These are phyloP conservation scores for Herpetomonas samuelpessoai DNA, from an alignment of 208 protist species.

Conservation along the genomic window DNA sequence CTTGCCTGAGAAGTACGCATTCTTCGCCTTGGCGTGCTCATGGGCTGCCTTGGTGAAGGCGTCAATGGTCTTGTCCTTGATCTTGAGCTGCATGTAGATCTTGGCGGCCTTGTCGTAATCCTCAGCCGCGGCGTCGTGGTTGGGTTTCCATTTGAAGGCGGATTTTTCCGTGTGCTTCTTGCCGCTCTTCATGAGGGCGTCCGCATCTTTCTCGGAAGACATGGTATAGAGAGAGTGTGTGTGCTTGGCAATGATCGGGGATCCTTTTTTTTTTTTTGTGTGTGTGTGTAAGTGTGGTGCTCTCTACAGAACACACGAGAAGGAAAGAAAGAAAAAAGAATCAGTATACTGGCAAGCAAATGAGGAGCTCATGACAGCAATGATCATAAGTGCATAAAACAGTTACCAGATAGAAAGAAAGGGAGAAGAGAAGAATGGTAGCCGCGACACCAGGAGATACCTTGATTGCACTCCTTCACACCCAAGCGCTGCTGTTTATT, in stretches of 20 bases:
- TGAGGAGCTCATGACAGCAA: no score
- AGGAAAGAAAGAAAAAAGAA: slow-evolving; percentile 9
- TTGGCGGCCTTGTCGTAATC: slow-evolving; percentile 72
- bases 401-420: slow-evolving; percentile 8
- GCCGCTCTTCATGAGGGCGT: slow-evolving; percentile 44
- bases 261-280: no score
- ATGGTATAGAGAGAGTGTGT: no score
- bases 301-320: no score
- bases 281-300: no score
- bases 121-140: slow-evolving; percentile 56
- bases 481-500: no score
- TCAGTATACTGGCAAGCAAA: slow-evolving; percentile 7
- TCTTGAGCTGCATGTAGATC: slow-evolving; percentile 50
- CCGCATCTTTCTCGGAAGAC: slow-evolving; percentile 39
- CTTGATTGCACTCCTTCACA: no score
- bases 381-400: slow-evolving; percentile 6
- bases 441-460: not conserved
- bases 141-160: slow-evolving; percentile 46
- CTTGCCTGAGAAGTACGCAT: slow-evolving; percentile 23
- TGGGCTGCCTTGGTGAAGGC: slow-evolving; percentile 32
- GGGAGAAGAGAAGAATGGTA: slow-evolving; percentile 8
- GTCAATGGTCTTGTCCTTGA: slow-evolving; percentile 36
- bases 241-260: no score
- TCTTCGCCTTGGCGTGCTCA: slow-evolving; percentile 21
- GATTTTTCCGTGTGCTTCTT: slow-evolving; percentile 53